Conservation (phyloP, 768 basidiomycete genomes). For the Mrakia hoshinonis region DNA sequence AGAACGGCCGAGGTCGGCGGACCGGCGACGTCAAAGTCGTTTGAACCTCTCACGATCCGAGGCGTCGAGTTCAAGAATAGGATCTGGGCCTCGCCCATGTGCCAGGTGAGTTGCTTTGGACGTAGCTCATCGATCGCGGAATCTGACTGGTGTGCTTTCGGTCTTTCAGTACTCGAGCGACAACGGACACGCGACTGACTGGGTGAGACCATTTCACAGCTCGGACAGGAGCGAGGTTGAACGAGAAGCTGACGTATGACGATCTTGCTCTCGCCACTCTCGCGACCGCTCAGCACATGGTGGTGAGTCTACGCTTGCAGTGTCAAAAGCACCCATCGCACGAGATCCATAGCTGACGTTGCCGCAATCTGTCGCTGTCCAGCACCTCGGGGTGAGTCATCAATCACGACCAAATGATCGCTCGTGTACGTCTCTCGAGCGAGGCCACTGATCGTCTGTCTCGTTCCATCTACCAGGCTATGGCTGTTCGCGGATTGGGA, state of each 20-base stretch:
- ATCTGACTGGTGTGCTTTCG: background rate
- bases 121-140: background rate
- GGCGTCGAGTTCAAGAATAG: conserved; percentile 52
- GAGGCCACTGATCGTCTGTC: background rate
- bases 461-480: conserved; percentile 33
- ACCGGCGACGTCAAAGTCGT: conserved; percentile 47
- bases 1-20: conserved; percentile 43
- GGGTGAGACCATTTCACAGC: conserved; percentile 34
- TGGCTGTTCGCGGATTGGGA: conserved; percentile 63
- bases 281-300: background rate
- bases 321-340: background rate
- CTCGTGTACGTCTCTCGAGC: background rate
- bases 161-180: conserved; percentile 59
- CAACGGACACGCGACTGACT: conserved; percentile 67
- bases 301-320: no score
- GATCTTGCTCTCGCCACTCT: no score
- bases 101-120: conserved; percentile 34
- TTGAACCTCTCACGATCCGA: conserved; percentile 57
- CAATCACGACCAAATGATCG: background rate
- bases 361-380: background rate
- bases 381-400: background rate
- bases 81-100: conserved; percentile 59
- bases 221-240: background rate
- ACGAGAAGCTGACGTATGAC: background rate
- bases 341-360: background rate